phyloP scores from a whole-genome alignment of 2,329 filamentous ascomycete genomes.

The Dryadomyces quercivorus region DNA sequence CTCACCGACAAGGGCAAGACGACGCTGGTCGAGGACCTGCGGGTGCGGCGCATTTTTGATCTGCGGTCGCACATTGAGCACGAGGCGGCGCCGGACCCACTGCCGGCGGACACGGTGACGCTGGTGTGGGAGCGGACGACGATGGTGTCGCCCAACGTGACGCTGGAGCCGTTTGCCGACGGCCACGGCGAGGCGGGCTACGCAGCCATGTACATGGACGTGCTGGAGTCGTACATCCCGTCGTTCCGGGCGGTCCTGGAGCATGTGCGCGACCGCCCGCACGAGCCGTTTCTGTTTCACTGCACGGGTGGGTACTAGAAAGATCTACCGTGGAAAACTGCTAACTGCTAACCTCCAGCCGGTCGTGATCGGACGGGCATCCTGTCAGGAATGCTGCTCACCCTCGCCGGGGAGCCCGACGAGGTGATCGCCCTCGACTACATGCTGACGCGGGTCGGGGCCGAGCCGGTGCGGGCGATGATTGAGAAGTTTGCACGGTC shows the following conservation, averaged over 20 bases:
- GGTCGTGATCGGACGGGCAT: conserved; percentile 44
- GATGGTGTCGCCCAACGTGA: conserved; percentile 24
- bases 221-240: conserved; percentile 28
- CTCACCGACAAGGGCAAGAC: conserved; percentile 23
- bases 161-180: conserved; percentile 28
- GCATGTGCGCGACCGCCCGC: conserved; percentile 32
- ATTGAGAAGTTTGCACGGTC: conserved; percentile 30
- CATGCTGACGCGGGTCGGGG: conserved; percentile 40
- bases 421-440: conserved; percentile 35
- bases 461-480: conserved; percentile 35
- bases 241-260: conserved; percentile 32
- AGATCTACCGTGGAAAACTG: too few relatives aligned
- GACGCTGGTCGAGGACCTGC: conserved; percentile 23
- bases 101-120: conserved; percentile 29
- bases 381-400: conserved; percentile 35
- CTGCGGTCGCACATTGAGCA: conserved; percentile 35
- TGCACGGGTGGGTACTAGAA: conserved; percentile 33
- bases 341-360: conserved; percentile 22
- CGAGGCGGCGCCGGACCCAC: conserved; percentile 27
- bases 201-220: conserved; percentile 32
- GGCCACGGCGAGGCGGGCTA: conserved; percentile 33
- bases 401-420: conserved; percentile 32
- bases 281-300: conserved; percentile 37
- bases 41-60: conserved; percentile 36
- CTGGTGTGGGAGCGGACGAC: conserved; percentile 25